These are phyloP conservation scores for Coemansia sp. DNA, from an alignment of 192 early-diverging fungal genomes.

Conservation along the genomic window DNA sequence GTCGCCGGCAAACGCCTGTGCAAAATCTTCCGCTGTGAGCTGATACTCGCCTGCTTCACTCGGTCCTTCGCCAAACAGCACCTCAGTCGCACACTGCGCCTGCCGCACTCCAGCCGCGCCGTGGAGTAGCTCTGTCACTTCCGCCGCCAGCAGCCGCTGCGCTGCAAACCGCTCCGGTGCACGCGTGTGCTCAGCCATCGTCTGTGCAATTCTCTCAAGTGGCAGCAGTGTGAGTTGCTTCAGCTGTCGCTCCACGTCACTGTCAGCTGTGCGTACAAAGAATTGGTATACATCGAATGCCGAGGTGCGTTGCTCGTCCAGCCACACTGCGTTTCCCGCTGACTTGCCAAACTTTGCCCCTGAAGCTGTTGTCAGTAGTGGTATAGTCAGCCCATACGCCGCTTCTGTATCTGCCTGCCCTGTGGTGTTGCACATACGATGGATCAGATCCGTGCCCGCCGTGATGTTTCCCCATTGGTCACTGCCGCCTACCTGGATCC, in stretches of 20 bases:
- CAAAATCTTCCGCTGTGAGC: slow-evolving; percentile 54
- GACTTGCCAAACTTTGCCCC: slow-evolving; percentile 99
- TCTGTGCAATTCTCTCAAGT: slow-evolving; percentile 55
- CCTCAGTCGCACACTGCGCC: slow-evolving; percentile 68
- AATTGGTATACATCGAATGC: slow-evolving; percentile 94
- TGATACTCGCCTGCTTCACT: slow-evolving; percentile 15
- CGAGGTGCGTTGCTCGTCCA: slow-evolving; percentile 76
- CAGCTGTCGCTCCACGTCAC: slow-evolving; percentile 73
- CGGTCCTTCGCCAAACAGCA: slow-evolving; percentile 77
- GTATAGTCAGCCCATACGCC: slow-evolving; percentile 85
- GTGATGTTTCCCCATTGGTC: slow-evolving; percentile 99
- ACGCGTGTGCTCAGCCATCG: slow-evolving; percentile 64
- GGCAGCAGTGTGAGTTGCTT: slow-evolving; percentile 81
- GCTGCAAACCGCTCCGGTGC: slow-evolving; percentile 70
- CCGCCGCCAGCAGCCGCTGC: slow-evolving; percentile 73
- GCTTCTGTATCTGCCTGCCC: slow-evolving; percentile 19
- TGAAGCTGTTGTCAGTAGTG: slow-evolving; percentile 77
- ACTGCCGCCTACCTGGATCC: slow-evolving; percentile 81
- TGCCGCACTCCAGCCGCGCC: slow-evolving; percentile 68
- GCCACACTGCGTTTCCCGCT: slow-evolving; percentile 94
- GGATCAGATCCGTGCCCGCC: slow-evolving; percentile 89
- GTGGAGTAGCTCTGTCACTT: slow-evolving; percentile 89
- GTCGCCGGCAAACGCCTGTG: slow-evolving; percentile 73
- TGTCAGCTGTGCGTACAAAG: slow-evolving; percentile 82
- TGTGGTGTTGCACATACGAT: slow-evolving; percentile 52